These are phyloP conservation scores for Dactylorhiza incarnata DNA, from an alignment of 106 monocot genomes.

Conservation along the genomic window DNA sequence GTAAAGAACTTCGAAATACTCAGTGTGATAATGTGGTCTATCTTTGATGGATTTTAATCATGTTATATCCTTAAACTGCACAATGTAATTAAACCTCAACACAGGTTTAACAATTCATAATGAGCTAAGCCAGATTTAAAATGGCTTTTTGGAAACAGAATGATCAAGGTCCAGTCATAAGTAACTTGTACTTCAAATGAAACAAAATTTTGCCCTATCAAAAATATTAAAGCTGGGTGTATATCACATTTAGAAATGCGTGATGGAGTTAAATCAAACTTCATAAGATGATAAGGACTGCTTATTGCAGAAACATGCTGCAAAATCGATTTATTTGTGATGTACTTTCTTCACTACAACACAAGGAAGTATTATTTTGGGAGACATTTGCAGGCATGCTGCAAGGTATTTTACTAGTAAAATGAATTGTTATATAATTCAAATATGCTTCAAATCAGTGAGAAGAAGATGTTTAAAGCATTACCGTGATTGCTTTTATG, in stretches of 20 bases:
- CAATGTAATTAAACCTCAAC: too few relatives aligned
- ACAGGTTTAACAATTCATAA: too few relatives aligned
- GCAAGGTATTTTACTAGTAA: neutral
- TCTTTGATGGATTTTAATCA: too few relatives aligned
- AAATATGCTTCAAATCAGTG: neutral
- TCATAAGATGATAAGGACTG: neutral
- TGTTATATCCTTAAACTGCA: too few relatives aligned
- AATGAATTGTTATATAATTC: neutral
- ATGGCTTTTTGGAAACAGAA: too few relatives aligned
- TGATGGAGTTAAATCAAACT: neutral
- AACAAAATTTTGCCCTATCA: neutral
- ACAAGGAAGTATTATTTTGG: neutral
- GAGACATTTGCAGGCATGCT: neutral
- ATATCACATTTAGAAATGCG: neutral
- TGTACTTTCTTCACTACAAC: neutral
- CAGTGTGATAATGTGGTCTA: too few relatives aligned
- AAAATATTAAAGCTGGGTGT: neutral
- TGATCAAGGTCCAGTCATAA: neutral
- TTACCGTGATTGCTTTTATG: conserved; percentile 99
- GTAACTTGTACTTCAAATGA: neutral
- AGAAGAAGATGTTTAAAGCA: neutral
- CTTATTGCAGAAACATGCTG: neutral
- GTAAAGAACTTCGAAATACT: too few relatives aligned
- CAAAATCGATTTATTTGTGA: neutral
- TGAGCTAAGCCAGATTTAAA: too few relatives aligned